Conservation (phyloP, 1,284 basidiomycete species). For the Trametes hirsuta region DNA sequence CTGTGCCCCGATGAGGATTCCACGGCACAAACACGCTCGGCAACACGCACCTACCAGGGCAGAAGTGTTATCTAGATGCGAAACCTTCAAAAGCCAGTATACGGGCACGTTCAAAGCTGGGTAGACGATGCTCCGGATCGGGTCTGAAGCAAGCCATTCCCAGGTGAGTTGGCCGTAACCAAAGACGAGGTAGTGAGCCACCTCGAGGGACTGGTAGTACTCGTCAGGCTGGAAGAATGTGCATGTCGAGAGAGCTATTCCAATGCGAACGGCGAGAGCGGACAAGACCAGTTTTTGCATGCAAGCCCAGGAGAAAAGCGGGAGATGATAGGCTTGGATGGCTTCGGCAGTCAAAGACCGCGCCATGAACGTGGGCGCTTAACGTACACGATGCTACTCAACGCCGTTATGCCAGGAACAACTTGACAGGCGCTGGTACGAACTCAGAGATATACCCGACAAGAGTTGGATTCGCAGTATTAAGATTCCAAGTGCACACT, state of each 20-base stretch:
- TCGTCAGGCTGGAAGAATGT: slow-evolving; percentile 99
- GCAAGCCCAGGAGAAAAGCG: no score
- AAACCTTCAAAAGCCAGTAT: slow-evolving; percentile 70
- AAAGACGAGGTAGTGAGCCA: slow-evolving; percentile 88
- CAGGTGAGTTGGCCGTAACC: slow-evolving; percentile 93
- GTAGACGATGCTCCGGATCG: slow-evolving; percentile 75
- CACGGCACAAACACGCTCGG: not conserved
- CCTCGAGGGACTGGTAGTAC: slow-evolving; percentile 94
- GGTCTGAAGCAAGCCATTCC: slow-evolving; percentile 86
- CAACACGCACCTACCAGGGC: slow-evolving; percentile 54
- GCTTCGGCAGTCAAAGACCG: no score
- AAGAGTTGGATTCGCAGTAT: no score
- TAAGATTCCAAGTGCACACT: no score
- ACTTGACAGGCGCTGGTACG: not conserved
- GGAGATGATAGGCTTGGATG: not conserved
- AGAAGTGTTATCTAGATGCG: slow-evolving; percentile 52
- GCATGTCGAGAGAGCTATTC: slow-evolving; percentile 69
- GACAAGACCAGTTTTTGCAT: slow-evolving; percentile 4
- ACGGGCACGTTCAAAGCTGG: slow-evolving; percentile 78
- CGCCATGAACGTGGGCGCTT: no score
- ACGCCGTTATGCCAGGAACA: not conserved
- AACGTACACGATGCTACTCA: no score
- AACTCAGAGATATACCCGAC: no score
- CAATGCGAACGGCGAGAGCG: slow-evolving; percentile 47
- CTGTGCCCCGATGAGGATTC: slow-evolving; percentile 38